These are phyloP conservation scores for Pythium scleroteichum DNA, from an alignment of 352 stramenopile species.

Conservation along the genomic window DNA sequence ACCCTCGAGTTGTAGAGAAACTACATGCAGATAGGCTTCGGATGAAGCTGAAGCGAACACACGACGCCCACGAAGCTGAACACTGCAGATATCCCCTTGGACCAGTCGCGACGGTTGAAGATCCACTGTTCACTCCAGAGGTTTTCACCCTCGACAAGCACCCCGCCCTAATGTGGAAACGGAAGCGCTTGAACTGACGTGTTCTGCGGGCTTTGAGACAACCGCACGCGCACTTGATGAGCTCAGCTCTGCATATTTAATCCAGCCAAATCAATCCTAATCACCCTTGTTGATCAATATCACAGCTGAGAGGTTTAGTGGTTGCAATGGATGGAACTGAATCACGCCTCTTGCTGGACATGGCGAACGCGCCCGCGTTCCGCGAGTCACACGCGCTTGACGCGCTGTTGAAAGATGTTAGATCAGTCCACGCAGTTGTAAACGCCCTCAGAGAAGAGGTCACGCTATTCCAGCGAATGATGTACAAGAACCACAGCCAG, in stretches of 20 bases:
- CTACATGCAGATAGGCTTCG: slow-evolving; percentile 40
- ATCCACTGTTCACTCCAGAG: slow-evolving; percentile 13
- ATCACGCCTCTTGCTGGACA: too few species aligned
- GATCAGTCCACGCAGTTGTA: slow-evolving; percentile 38
- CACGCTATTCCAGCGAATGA: slow-evolving; percentile 66
- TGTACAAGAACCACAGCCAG: slow-evolving; percentile 91
- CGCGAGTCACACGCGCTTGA: slow-evolving; percentile 35
- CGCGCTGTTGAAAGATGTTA: slow-evolving; percentile 41
- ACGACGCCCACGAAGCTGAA: slow-evolving; percentile 32
- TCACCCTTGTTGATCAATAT: slow-evolving; percentile 15
- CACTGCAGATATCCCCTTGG: slow-evolving; percentile 6
- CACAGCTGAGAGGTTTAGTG: slow-evolving; percentile 3
- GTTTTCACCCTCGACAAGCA: slow-evolving; percentile 44
- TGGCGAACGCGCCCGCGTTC: background rate
- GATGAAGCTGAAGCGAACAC: slow-evolving; percentile 53
- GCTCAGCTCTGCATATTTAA: slow-evolving; percentile 31
- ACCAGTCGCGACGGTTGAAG: slow-evolving; percentile 16
- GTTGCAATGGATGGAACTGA: slow-evolving; percentile 23
- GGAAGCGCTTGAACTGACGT: slow-evolving; percentile 51
- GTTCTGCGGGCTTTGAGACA: too few species aligned
- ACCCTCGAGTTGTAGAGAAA: slow-evolving; percentile 62
- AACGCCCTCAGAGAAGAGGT: slow-evolving; percentile 57
- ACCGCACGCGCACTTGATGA: background rate
- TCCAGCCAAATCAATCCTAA: slow-evolving; percentile 3
- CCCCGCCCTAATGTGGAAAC: slow-evolving; percentile 52